Conservation (phyloP, 2,329 filamentous ascomycete genomes). For the Tricladium varicosporioides region DNA sequence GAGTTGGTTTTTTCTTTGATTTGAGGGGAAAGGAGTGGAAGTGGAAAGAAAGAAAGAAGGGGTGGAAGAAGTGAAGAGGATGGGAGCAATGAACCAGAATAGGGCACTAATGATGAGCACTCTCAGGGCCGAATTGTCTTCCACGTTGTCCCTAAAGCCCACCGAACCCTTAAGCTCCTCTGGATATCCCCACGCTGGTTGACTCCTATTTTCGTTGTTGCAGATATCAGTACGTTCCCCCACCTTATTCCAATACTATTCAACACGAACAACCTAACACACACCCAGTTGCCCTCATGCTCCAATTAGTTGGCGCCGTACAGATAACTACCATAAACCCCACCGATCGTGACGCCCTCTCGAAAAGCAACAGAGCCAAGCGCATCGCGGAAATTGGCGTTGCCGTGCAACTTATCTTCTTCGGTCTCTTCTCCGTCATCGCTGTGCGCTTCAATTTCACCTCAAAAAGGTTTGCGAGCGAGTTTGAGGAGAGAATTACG, state of each 20-base stretch:
- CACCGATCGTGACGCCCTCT: conserved; percentile 31
- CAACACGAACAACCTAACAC: background rate
- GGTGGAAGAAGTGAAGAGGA: background rate
- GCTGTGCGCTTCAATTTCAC: conserved; percentile 47
- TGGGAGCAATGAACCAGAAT: background rate
- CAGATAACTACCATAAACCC: conserved; percentile 39
- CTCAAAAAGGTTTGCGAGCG: conserved; percentile 37
- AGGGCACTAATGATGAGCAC: background rate
- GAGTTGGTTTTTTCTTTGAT: conserved; percentile 1
- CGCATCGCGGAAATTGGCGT: conserved; percentile 41
- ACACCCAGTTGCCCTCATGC: conserved; percentile 22
- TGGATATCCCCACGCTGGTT: conserved; percentile 30
- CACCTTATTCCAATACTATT: background rate
- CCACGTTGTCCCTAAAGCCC: conserved; percentile 29
- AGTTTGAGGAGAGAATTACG: conserved; percentile 30
- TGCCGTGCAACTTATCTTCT: conserved; percentile 43
- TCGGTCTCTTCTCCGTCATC: conserved; percentile 45
- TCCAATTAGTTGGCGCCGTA: conserved; percentile 32
- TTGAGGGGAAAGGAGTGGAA: background rate
- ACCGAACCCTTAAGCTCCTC: conserved; percentile 19
- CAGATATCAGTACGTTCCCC: conserved; percentile 24
- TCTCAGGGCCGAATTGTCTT: conserved; percentile 29
- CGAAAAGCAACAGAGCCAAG: conserved; percentile 37
- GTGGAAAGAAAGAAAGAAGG: background rate
- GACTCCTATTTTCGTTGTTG: conserved; percentile 29